Base-by-base conservation (phyloP, 306 rosid species). In the Quercus variabilis region DNA sequence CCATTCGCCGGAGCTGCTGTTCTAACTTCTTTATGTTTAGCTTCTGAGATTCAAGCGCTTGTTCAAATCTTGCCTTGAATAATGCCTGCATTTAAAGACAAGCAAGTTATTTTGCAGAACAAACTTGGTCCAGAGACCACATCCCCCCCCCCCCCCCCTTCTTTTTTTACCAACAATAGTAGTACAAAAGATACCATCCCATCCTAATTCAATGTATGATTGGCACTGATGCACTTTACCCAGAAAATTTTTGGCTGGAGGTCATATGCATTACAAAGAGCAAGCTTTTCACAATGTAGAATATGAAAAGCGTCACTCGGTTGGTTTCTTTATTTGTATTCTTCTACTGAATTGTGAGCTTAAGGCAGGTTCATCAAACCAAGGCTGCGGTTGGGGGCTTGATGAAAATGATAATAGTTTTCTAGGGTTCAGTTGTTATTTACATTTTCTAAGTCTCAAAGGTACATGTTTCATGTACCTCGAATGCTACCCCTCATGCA, bases 11-110 rank as follows among this genome's bases (percentile, higher is more conserved):
- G 75, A 94, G 97, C 83, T 94, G 82, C 86, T 94, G 99, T 77
- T 94, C 99, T 68, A 88, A 74, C 85, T 91, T 88, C 99, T 92
- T 94, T 71, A 92, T 92, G 87, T 94, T 94, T 63, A 94, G 82
- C 86, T 94, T 94, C 85, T 94, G 97, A 72, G 99, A 94, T 82
- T 94, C 99, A 52, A 94, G 97, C 73, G 99, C 99, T 84, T 94
- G 99, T 86, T 94, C 99, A 76, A 94, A 94, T 85, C 99, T 94
- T 69, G 99, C 99, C 90, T 94, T 94, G 88, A 94, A 94, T 70
- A 94, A 88, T 76, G 99, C 99, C 99, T 95, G 91, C 76, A 85
- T 18, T 54, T 55, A 65, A 77, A 72, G 70, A 76, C 38, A 41
- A 25, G 75, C 38, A 76, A 38, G 19, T 60, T 30, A 1, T 14